Evolutionary conservation across 306 rosid genomes (phyloP), one percentile per base, ranked within the genome.

Genomic region (Fragaria ananassa): DNA sequence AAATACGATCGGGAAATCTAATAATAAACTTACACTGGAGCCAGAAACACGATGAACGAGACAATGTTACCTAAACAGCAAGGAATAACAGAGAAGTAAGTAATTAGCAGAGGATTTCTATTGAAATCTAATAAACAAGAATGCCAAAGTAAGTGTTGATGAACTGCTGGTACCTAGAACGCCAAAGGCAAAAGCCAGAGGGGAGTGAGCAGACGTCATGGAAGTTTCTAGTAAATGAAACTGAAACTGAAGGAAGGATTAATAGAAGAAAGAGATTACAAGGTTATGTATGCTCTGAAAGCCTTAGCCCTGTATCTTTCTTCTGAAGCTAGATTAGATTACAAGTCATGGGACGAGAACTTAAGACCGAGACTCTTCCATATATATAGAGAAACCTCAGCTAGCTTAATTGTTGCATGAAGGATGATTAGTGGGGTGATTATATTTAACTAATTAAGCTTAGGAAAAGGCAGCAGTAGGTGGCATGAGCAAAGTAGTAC

Each of bases 41-140:
- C 97, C 12, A 95, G 91, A 71, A 92, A 90, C 75, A 96, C 96
- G 27, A 87, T 75, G 81, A 90, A 90, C 72, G 98, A 95, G 76
- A 77, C 77, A 64, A 95, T 73, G 89, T 92, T 95, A 53, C 97
- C 98, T 93, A 63, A 11, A 23, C 10, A 34, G 66, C 9, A 46
- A 37, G 14, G 21, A 19, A 70, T 6, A 47, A 62, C 4, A 63
- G n/a, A 19, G 5, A 41, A 35, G 29, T 64, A 37, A 27, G 0
- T 68, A 29, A 0, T 68, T 19, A 37, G 25, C 4, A 17, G 3
- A 66, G 27, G 8, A 23, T 51, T 57, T 31, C 35, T 56, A 9
- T 9, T 60, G 18, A 10, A 42, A 11, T 72, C 6, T 17, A 42
- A 44, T 9, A 34, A 14, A 21, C 11, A 45, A 31, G 5, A 10